Conservation (phyloP, 495 filamentous ascomycete genomes). For the Tricharina praecox region DNA sequence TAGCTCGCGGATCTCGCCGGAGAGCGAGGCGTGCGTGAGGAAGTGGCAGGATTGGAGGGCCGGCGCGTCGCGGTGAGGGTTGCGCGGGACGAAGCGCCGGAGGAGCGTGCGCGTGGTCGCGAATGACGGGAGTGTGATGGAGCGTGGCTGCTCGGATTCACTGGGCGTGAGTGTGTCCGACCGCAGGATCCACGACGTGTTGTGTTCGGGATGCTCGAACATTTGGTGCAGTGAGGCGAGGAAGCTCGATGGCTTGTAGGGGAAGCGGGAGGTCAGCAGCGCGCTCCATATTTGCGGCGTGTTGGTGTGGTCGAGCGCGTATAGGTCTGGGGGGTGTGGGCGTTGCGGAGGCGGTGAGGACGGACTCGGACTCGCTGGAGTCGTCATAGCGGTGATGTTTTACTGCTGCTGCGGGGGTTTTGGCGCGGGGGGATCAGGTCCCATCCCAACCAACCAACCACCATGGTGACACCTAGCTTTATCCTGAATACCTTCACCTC, state of each 20-base stretch:
- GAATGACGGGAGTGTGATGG: constrained; percentile 37
- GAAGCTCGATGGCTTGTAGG: constrained; percentile 44
- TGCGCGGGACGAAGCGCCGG: constrained; percentile 63
- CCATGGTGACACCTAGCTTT: too few species aligned
- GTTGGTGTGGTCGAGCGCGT: not conserved
- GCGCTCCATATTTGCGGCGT: constrained; percentile 32
- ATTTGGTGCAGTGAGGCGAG: constrained; percentile 50
- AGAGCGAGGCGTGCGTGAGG: constrained; percentile 28
- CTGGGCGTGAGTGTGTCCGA: constrained; percentile 61
- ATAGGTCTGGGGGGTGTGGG: not conserved
- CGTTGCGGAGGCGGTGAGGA: not conserved
- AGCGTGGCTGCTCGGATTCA: constrained; percentile 26
- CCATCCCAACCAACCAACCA: too few species aligned
- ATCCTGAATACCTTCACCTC: too few species aligned
- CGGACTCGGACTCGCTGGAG: not conserved
- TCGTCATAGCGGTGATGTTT: too few species aligned
- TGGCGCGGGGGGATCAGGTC: too few species aligned
- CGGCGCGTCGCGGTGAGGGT: constrained; percentile 51
- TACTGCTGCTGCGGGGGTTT: too few species aligned
- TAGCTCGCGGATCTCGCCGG: constrained; percentile 28
- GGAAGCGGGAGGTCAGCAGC: constrained; percentile 35
- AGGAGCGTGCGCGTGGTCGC: constrained; percentile 43
- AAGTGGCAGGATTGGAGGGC: constrained; percentile 69
- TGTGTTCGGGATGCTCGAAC: constrained; percentile 72
- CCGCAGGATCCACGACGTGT: constrained; percentile 63